Percentiles rank a stretch among this genome's conserved stretches.
Conservation (phyloP, 1,139 yeast genomes). For the Nakaseomyces delphensis region DNA sequence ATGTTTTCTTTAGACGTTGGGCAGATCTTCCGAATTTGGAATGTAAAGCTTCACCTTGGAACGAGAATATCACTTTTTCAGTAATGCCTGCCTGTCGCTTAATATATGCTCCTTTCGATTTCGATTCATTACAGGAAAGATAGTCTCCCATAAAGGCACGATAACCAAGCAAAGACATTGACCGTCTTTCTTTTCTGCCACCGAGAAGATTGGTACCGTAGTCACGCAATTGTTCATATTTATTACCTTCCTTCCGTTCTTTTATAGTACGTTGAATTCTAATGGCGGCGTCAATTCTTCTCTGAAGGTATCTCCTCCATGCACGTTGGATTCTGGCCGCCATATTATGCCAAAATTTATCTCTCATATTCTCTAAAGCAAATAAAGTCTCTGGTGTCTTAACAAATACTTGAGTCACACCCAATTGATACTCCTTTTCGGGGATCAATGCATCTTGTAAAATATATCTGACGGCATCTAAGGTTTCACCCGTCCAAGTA, state of each 20-base stretch:
- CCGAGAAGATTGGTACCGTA: slow-evolving; percentile 63
- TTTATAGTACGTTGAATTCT: slow-evolving; percentile 82
- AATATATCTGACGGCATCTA: slow-evolving; percentile 73
- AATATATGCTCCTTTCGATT: slow-evolving; percentile 66
- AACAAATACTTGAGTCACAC: slow-evolving; percentile 86
- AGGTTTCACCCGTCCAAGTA: slow-evolving; percentile 85
- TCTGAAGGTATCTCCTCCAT: slow-evolving; percentile 76
- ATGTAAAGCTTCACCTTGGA: slow-evolving; percentile 70
- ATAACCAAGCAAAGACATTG: slow-evolving; percentile 78
- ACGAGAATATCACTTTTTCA: slow-evolving; percentile 65
- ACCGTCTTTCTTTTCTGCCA: slow-evolving; percentile 81
- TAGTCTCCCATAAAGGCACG: slow-evolving; percentile 93
- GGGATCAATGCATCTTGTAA: slow-evolving; percentile 77
- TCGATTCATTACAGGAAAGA: slow-evolving; percentile 67
- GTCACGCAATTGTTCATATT: slow-evolving; percentile 76
- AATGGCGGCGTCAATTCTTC: slow-evolving; percentile 82
- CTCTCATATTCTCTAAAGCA: slow-evolving; percentile 94
- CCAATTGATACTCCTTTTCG: slow-evolving; percentile 75
- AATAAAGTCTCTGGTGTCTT: slow-evolving; percentile 96
- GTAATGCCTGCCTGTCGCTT: slow-evolving; percentile 58
- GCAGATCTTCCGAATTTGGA: slow-evolving; percentile 93
- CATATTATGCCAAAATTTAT: slow-evolving; percentile 96
- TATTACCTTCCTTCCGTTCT: slow-evolving; percentile 69
- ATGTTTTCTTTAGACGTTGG: slow-evolving; percentile 62
- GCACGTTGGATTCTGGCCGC: slow-evolving; percentile 97